These are phyloP conservation scores for Aristolochia fimbriata DNA, from an alignment of 164 flowering plant species.

Conservation along the genomic window DNA sequence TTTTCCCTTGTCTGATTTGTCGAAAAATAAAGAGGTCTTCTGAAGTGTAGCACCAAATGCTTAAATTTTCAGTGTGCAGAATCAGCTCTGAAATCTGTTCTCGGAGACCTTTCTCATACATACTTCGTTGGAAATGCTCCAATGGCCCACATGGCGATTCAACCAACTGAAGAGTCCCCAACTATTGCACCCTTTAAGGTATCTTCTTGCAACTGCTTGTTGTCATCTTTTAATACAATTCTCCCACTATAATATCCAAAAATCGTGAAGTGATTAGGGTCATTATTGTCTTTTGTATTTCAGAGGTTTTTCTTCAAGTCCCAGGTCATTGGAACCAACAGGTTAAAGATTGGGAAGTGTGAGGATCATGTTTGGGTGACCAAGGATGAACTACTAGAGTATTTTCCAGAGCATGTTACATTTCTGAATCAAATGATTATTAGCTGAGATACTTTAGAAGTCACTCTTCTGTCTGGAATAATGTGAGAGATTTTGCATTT, in stretches of 20 bases:
- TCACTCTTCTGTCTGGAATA: no score
- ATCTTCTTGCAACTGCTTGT: slow-evolving; percentile 5
- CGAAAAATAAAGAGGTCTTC: neutral
- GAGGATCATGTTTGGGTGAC: slow-evolving; percentile 94
- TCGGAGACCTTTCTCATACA: slow-evolving; percentile 81
- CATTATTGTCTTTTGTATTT: slow-evolving; percentile 3
- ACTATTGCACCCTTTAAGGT: slow-evolving; percentile 56
- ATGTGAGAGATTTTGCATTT: no score
- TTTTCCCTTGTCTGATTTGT: no score
- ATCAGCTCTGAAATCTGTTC: slow-evolving; percentile 67
- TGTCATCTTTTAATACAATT: neutral
- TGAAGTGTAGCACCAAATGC: neutral
- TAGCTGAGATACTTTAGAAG: slow-evolving; percentile 27
- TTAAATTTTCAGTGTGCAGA: slow-evolving; percentile 81
- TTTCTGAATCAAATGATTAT: slow-evolving; percentile 80
- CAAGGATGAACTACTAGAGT: slow-evolving; percentile 77
- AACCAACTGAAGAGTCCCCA: slow-evolving; percentile 30
- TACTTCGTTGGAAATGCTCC: slow-evolving; percentile 99
- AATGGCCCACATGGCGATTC: slow-evolving; percentile 63
- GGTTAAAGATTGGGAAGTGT: slow-evolving; percentile 45
- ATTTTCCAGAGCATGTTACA: slow-evolving; percentile 74
- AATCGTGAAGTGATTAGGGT: neutral
- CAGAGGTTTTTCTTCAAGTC: slow-evolving; percentile 96
- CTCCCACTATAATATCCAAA: neutral
- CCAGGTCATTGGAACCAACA: slow-evolving; percentile 73